phyloP scores from a whole-genome alignment of 2,329 filamentous ascomycete species.

The Fusarium coicis region DNA sequence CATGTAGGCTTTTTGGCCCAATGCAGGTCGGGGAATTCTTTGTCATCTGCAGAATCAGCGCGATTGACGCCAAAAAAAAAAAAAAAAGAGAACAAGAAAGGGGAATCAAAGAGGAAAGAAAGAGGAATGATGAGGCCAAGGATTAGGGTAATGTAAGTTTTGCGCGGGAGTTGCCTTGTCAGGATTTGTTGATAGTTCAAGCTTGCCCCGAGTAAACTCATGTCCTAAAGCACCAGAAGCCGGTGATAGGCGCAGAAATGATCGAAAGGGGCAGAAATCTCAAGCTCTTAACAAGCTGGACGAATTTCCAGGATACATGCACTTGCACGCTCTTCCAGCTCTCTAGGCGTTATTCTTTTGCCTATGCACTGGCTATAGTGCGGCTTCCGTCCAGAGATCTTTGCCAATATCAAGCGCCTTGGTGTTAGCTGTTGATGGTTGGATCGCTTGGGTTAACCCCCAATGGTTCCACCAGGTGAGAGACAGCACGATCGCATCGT shows the following conservation, averaged over 20 bases:
- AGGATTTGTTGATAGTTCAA: background rate
- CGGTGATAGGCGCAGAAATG: slow-evolving; percentile 18
- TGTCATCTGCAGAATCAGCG: slow-evolving; percentile 18
- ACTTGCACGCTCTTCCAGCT: slow-evolving; percentile 42
- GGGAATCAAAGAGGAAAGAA: no score
- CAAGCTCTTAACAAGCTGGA: slow-evolving; percentile 9
- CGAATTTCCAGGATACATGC: slow-evolving; percentile 32
- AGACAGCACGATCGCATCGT: slow-evolving; percentile 25
- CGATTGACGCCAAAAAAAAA: background rate
- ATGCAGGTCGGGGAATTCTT: slow-evolving; percentile 14
- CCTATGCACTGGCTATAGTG: slow-evolving; percentile 10
- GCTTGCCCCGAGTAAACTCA: slow-evolving; percentile 1
- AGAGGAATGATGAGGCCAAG: background rate
- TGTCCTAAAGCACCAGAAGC: slow-evolving; percentile 1
- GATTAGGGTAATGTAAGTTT: background rate
- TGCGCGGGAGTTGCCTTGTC: background rate
- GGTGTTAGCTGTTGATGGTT: slow-evolving; percentile 16
- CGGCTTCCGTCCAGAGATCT: slow-evolving; percentile 12
- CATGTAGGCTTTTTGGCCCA: slow-evolving; percentile 5
- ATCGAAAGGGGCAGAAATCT: slow-evolving; percentile 15
- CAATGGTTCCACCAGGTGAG: slow-evolving; percentile 35
- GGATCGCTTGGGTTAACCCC: slow-evolving; percentile 38
- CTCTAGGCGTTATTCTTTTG: slow-evolving; percentile 11
- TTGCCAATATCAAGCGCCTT: slow-evolving; percentile 35
- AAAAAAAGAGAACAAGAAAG: no score